phyloP scores from a whole-genome alignment of 805 yeast species.

The Suhomyces tanzawaensis region DNA sequence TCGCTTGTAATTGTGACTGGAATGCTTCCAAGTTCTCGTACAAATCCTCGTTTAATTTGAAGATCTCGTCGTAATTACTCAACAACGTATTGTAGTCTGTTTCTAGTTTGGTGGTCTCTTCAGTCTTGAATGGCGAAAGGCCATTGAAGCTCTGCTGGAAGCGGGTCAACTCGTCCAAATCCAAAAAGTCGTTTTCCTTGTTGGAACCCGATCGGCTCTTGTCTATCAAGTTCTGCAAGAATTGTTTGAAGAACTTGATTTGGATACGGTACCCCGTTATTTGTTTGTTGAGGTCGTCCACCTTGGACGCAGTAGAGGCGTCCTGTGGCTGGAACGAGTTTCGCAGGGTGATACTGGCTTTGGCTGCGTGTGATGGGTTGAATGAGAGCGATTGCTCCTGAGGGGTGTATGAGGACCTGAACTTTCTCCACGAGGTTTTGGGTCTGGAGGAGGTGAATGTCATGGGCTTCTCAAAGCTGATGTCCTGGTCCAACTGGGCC shows the following conservation, averaged over 20 bases:
- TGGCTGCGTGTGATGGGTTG: slow-evolving; percentile 9
- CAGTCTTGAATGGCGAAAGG: slow-evolving; percentile 8
- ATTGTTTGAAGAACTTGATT: slow-evolving; percentile 39
- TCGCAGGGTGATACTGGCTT: slow-evolving; percentile 3
- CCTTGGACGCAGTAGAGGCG: slow-evolving; percentile 18
- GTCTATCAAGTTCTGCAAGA: slow-evolving; percentile 34
- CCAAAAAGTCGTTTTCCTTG: slow-evolving; percentile 9
- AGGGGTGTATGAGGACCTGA: slow-evolving; percentile 16
- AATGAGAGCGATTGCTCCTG: background rate
- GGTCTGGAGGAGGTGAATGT: slow-evolving; percentile 5
- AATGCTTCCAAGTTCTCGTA: slow-evolving; percentile 34
- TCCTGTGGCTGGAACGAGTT: slow-evolving; percentile 11
- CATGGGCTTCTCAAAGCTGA: slow-evolving; percentile 14
- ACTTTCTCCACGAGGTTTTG: slow-evolving; percentile 20
- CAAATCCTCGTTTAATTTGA: slow-evolving; percentile 36
- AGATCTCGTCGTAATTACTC: slow-evolving; percentile 33
- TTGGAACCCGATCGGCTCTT: slow-evolving; percentile 6
- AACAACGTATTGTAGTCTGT: slow-evolving; percentile 19
- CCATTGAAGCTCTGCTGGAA: slow-evolving; percentile 18
- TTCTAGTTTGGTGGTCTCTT: slow-evolving; percentile 13
- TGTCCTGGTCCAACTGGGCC: slow-evolving; percentile 22
- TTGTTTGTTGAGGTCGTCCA: slow-evolving; percentile 33
- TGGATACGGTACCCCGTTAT: slow-evolving; percentile 37
- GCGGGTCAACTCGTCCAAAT: slow-evolving; percentile 19
- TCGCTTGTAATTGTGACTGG: slow-evolving; percentile 29